Base-by-base conservation (phyloP, 768 basidiomycete genomes). In the Boletus sp. region DNA sequence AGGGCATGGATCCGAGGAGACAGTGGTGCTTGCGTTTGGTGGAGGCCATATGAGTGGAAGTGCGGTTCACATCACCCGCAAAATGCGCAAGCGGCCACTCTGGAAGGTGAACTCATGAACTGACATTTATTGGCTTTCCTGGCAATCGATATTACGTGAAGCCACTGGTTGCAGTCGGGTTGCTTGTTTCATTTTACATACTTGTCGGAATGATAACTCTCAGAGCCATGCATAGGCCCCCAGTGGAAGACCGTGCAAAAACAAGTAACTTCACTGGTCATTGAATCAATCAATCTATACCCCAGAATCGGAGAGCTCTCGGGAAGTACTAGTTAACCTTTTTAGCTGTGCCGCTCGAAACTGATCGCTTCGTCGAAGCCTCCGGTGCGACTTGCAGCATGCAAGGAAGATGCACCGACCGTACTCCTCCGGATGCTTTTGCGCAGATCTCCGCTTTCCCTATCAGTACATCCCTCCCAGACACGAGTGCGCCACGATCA, bases 21-120 rank as follows among this genome's bases (percentile, higher is more conserved):
- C 89, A n/a, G 92, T 95, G 40, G 92, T 96, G 49, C 77, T 95
- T 61, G 91, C 90, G 35, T 93, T 94, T 73, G 89, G 89, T 54
- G 87, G 84, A 57, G 78, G 77, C 61, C 84, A 77, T 60, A 77
- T 77, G 71, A 84, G 78, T 47, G 83, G 80, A 53, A 91, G 85
- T 64, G 83, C 87, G 51, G 90, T 95, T 62, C 90, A 93, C 70
- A 79, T 96, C 67, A 93, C 92, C 43, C 83, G 91, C 60, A 93
- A 94, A 74, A 76, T 87, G 77, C 87, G 87, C 73, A 88, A 86
- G 65, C 88, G 83, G 47, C 89, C 88, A 51, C 79, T 93, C 65
- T 90, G 83, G 76, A 85, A 82, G 65, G 90, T 92, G 23, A 91
- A 84, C 70, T 87, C 88, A 42, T 93, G 83, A 69, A 77, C 70